Evolutionary conservation across 176 grass and related monocot species (phyloP).

Genomic region (Carex cristatella): DNA sequence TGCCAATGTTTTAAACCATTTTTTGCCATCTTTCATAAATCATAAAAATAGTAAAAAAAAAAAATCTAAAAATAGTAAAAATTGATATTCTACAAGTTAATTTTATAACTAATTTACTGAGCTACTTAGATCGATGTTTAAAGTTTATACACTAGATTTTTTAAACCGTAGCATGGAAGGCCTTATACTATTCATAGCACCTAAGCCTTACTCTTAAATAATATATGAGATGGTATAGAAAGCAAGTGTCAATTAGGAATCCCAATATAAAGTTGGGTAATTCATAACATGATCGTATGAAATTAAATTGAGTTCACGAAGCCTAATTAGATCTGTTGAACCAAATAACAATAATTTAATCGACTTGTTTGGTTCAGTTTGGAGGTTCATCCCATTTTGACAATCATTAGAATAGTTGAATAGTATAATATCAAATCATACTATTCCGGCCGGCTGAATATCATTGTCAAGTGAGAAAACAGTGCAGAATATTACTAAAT

Average conservation of each 20-base stretch:
- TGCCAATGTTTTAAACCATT: too few relatives aligned
- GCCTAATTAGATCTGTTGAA: not conserved
- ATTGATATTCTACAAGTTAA: too few relatives aligned
- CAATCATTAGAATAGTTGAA: not conserved
- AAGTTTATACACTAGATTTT: too few relatives aligned
- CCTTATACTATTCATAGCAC: too few relatives aligned
- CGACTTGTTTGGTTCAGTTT: not conserved
- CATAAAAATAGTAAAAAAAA: too few relatives aligned
- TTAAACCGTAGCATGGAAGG: too few relatives aligned
- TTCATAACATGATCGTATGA: not conserved
- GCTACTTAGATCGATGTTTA: too few relatives aligned
- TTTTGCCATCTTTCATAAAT: too few relatives aligned
- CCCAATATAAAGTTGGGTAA: not conserved
- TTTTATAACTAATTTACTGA: too few relatives aligned
- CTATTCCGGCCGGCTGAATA: not conserved
- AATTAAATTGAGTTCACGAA: not conserved
- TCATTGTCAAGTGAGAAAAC: not conserved
- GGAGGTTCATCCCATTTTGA: not conserved
- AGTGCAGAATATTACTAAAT: not conserved
- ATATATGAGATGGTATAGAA: not conserved
- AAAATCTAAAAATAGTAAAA: too few relatives aligned
- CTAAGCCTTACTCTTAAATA: not conserved
- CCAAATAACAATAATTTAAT: not conserved
- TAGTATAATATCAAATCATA: not conserved
- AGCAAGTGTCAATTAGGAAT: not conserved